Base-by-base conservation (phyloP, 2,329 filamentous ascomycete species). In the Beauveria pseudobassiana region DNA sequence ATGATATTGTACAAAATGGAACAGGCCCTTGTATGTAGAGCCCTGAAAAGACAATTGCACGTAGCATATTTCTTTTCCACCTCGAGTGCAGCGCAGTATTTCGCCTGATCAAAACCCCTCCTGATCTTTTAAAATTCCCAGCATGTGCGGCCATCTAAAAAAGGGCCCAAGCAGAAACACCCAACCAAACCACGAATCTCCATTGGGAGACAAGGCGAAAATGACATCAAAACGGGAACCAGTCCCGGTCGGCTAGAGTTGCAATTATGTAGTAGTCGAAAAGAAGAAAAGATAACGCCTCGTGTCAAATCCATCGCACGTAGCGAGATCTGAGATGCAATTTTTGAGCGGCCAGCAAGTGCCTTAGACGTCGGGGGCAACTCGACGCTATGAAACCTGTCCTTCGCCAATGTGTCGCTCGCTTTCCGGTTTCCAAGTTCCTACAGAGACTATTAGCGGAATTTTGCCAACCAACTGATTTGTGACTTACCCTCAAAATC, bases 401-500 rank as follows among this genome's bases (percentile, higher is more conserved):
- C 70, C 65, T 65, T 81, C 78, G 67, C 87, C 87, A 67, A 91
- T 89, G 68, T 90, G 86, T 65, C 88, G 82, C 70, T 89, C 84
- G 67, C 75, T 82, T 70, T 90, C 87, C 26, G 88, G 87, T 72
- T 91, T 91, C 88, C 88, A 91, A 3, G 87, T 87, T 54, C 88
- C 88, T 91, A 68, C n/a, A 16, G 5, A 16, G 5, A 12, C 14
- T 12, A 20, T n/a, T 24, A 22, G 28, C 26, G 14, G 20, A 30
- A 16, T 14, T 20, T 63, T 2, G 5, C 22, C 30, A 4, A 38
- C n/a, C 8, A 16, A 20, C 5, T 4, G 18, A 26, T 42, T 16
- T 10, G 46, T 7, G 7, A 26, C 82, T 67, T 78, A 96, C 93
- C 95, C 80, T 96, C 91, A 74, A 99, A 99, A 61, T 92, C 87